A percentile compares a stretch with the other conserved stretches of the same genome.
Conservation (phyloP, 176 grass and related monocot species). For the Tillandsia fasciculata region DNA sequence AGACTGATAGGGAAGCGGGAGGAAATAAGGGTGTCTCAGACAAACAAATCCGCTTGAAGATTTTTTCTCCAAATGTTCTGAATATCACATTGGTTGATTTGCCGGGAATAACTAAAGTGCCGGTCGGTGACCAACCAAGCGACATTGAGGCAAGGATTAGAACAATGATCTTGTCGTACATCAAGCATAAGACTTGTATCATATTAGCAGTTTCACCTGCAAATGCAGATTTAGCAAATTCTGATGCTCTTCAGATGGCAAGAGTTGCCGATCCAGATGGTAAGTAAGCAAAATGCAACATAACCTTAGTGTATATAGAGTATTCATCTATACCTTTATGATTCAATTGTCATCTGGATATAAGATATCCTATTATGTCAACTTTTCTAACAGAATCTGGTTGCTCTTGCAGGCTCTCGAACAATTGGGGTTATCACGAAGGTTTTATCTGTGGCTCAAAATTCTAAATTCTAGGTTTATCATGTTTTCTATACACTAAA, state of each 20-base stretch:
- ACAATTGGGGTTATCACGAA: constrained; percentile 99
- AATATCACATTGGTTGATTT: constrained; percentile 97
- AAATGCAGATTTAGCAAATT: constrained; percentile 97
- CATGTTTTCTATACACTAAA: constrained; percentile 5
- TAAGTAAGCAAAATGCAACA: constrained; percentile 9
- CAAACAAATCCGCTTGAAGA: constrained; percentile 90
- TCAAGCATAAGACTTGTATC: constrained; percentile 93
- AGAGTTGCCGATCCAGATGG: constrained; percentile 90
- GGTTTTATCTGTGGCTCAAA: constrained; percentile 30
- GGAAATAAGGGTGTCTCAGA: constrained; percentile 88
- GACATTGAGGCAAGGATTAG: constrained; percentile 97
- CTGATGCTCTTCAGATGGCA: constrained; percentile 98
- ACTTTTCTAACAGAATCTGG: too few relatives aligned
- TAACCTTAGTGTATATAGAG: not conserved
- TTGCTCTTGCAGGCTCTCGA: constrained; percentile 65
- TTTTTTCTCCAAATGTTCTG: constrained; percentile 95
- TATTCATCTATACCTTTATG: not conserved
- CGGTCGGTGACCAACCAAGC: constrained; percentile 94
- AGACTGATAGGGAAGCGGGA: constrained; percentile 86
- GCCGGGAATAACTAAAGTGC: constrained; percentile 97
- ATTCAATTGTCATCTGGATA: not conserved
- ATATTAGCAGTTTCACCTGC: constrained; percentile 96
- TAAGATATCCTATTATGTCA: too few relatives aligned
- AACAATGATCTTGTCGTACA: constrained; percentile 98
- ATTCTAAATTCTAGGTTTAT: constrained; percentile 7